A percentile compares a stretch with the other conserved stretches of the same genome.
Evolutionary conservation across 2,329 filamentous ascomycete species (phyloP).

Genomic region (Beauveria medogensis): DNA sequence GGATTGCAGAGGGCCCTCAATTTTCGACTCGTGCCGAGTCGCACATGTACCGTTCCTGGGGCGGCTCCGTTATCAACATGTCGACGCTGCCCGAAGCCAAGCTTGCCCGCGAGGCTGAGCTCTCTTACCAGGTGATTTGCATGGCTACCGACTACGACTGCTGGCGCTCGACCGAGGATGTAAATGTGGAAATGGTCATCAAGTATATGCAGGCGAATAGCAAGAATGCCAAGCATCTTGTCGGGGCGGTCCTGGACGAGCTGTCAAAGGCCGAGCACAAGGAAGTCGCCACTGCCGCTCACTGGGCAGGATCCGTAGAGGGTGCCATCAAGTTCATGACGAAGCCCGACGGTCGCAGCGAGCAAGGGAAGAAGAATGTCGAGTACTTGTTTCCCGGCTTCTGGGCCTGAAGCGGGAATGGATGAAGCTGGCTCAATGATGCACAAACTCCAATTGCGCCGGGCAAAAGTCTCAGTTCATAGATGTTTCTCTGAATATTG

Average conservation of each 20-base stretch:
- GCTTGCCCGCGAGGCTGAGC: constrained; percentile 90
- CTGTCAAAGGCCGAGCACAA: constrained; percentile 68
- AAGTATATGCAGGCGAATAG: constrained; percentile 91
- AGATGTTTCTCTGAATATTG: not conserved
- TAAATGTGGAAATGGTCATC: constrained; percentile 96
- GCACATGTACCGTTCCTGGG: constrained; percentile 90
- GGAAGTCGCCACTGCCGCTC: constrained; percentile 70
- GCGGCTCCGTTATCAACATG: constrained; percentile 97
- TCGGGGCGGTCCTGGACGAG: constrained; percentile 81
- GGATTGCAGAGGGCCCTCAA: constrained; percentile 74
- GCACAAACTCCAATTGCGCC: not conserved
- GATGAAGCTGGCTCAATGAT: not conserved
- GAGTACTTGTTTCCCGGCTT: constrained; percentile 85
- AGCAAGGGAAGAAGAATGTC: constrained; percentile 70
- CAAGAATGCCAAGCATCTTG: constrained; percentile 75
- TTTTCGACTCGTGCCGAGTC: constrained; percentile 96
- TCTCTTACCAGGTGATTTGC: constrained; percentile 96
- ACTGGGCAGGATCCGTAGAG: constrained; percentile 67
- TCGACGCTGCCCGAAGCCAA: constrained; percentile 91
- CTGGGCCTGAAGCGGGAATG: constrained; percentile 33
- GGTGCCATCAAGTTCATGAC: constrained; percentile 79
- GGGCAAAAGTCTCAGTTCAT: not conserved
- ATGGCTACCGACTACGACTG: constrained; percentile 99
- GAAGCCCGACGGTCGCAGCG: constrained; percentile 62
- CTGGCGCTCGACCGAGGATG: constrained; percentile 78